Base-by-base conservation (phyloP, 1,139 yeast genomes). In the Schwanniomyces etchellsii region DNA sequence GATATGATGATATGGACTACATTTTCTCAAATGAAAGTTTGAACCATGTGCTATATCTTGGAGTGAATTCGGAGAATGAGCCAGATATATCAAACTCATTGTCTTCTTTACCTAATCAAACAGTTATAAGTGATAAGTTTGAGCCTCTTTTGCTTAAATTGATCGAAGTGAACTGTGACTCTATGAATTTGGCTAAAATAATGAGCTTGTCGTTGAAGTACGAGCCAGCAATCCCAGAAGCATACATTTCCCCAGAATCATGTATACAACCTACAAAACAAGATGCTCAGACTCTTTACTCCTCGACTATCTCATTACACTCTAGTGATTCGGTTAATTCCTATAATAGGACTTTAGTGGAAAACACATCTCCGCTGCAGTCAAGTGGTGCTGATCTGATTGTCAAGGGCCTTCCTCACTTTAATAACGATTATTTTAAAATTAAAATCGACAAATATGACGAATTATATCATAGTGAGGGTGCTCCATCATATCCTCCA, bases 21-120 rank as follows among this genome's bases (percentile, higher is more conserved):
- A 64, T 66, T 3, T 64, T 67, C 35, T 63, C 70, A 11, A 67
- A 67, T 39, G 73, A 67, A 37, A 62, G 68, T 36, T 54, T 67
- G 30, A 64, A 66, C 38, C 71, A 66, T 33, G 72, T 65, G 4
- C 48, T 67, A 21, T 65, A 63, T 34, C 50, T 65, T 20, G 73
- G 72, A 3, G 54, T 50, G 13, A 52, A 46, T 30, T 66, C 58
- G 15, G 60, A 59, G 28, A 34, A 52, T 15, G 48, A 52, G 28
- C 45, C 54, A 4, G 42, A 42, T 5, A 34, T 24, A 14, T 31
- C 42, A 5, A 13, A 12, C 13, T 7, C n/a, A 16, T 16, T 13
- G 14, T 28, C 29, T 18, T 29, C 26, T 9, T 29, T 28, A 9
- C 30, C 30, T 18, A 36, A 35, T 3, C n/a, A 7, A n/a, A 7